phyloP scores from a whole-genome alignment of 2,329 filamentous ascomycete genomes.

The Cyphellophora attinorum region DNA sequence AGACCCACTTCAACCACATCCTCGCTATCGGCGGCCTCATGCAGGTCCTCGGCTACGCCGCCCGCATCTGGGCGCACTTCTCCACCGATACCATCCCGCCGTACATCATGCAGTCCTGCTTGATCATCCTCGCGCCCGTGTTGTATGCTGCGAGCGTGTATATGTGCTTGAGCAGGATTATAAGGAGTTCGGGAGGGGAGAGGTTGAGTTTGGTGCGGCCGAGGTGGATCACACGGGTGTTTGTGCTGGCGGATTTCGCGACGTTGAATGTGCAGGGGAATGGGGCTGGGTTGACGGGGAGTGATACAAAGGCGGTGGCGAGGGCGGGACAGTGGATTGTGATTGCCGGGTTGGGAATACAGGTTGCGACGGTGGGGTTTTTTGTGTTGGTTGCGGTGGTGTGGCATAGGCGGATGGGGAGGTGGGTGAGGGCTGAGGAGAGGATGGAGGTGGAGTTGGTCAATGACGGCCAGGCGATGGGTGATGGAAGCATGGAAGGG shows the following conservation, averaged over 20 bases:
- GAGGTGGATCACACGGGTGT: constrained; percentile 26
- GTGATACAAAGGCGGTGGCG: constrained; percentile 18
- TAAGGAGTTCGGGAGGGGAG: constrained; percentile 23
- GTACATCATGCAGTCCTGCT: constrained; percentile 27
- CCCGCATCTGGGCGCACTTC: constrained; percentile 20
- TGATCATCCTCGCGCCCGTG: constrained; percentile 35
- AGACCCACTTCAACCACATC: constrained; percentile 23
- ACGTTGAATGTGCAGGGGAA: constrained; percentile 36
- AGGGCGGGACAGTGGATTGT: constrained; percentile 34
- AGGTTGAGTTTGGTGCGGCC: constrained; percentile 29
- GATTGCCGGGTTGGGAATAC: constrained; percentile 32
- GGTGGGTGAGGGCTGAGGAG: neutral
- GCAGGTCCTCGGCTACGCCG: constrained; percentile 29
- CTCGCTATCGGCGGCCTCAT: constrained; percentile 29
- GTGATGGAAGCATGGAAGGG: too few species aligned
- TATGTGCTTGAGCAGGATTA: constrained; percentile 37
- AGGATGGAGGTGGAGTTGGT: neutral
- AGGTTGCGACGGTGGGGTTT: constrained; percentile 41
- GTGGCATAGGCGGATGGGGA: neutral
- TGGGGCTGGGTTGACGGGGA: constrained; percentile 28
- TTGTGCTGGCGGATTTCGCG: constrained; percentile 33
- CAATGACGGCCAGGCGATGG: neutral
- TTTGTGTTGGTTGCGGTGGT: constrained; percentile 30
- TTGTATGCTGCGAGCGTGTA: constrained; percentile 40
- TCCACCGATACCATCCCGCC: constrained; percentile 3